A percentile compares a stretch with the other conserved stretches of the same genome.
Conservation (phyloP, 1,284 basidiomycete genomes). For the Gymnopus androsaceus region DNA sequence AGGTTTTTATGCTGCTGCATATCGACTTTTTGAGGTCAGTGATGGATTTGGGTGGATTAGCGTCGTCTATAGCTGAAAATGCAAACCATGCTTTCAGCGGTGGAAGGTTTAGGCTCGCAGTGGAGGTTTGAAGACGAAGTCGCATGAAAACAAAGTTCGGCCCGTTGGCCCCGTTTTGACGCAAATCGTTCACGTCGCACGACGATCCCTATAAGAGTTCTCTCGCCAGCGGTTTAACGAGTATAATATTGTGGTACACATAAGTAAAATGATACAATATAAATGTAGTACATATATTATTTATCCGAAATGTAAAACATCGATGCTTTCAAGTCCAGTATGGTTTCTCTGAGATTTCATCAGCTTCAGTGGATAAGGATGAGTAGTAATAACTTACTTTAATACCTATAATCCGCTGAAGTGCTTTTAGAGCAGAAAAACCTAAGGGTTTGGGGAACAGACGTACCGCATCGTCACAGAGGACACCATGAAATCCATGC, state of each 20-base stretch:
- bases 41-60: neutral
- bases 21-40: conserved; percentile 15
- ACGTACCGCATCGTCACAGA: conserved; percentile 18
- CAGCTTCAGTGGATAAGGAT: neutral
- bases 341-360: neutral
- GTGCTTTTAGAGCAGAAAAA: too few species aligned
- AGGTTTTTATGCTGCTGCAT: conserved; percentile 11
- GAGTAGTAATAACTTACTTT: neutral
- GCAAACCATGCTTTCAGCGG: conserved; percentile 19
- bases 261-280: neutral
- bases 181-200: neutral
- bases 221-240: too few species aligned
- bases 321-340: conserved; percentile 5
- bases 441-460: too few species aligned
- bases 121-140: conserved; percentile 16
- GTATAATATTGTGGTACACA: too few species aligned
- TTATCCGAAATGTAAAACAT: conserved; percentile 7
- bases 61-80: neutral
- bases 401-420: conserved; percentile 13
- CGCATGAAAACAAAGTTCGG: conserved; percentile 5
- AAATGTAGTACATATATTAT: neutral
- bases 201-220: too few species aligned
- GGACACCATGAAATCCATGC: conserved; percentile 10
- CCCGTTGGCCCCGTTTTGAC: neutral
- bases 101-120: conserved; percentile 7